Conservation (phyloP, 2,329 filamentous ascomycete species). For the Talaromyces atroroseus region DNA sequence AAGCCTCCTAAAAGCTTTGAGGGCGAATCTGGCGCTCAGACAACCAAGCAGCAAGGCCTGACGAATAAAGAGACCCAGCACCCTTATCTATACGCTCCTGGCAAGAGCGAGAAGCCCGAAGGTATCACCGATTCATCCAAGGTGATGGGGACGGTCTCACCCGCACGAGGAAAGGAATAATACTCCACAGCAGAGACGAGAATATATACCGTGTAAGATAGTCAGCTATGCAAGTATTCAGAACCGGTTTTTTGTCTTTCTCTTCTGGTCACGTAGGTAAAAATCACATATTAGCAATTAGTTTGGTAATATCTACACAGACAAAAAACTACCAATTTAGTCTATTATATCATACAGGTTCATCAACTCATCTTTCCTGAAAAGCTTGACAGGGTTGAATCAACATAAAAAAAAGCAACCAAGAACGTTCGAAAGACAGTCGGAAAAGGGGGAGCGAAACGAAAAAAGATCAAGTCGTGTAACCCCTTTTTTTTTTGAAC, state of each 20-base stretch:
- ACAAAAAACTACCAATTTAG: neutral
- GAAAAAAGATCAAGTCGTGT: neutral
- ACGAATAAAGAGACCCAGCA: slow-evolving; percentile 50
- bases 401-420: neutral
- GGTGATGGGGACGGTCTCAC: slow-evolving; percentile 45
- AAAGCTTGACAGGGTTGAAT: neutral
- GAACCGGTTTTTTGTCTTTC: no score
- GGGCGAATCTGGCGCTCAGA: slow-evolving; percentile 36
- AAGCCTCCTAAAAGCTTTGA: slow-evolving; percentile 14
- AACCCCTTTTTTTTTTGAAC: neutral
- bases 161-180: slow-evolving; percentile 20
- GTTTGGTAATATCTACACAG: neutral
- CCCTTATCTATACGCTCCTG: slow-evolving; percentile 39
- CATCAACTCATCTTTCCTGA: neutral
- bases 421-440: neutral
- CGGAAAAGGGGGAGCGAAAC: neutral
- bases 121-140: slow-evolving; percentile 53
- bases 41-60: slow-evolving; percentile 50
- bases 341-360: neutral
- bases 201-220: neutral
- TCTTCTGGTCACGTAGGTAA: neutral
- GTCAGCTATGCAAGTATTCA: neutral
- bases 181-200: neutral
- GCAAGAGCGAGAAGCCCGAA: slow-evolving; percentile 54
- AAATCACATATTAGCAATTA: neutral